These are phyloP conservation scores for Aethionema arabicum DNA, from an alignment of 345 rosid species.

Conservation along the genomic window DNA sequence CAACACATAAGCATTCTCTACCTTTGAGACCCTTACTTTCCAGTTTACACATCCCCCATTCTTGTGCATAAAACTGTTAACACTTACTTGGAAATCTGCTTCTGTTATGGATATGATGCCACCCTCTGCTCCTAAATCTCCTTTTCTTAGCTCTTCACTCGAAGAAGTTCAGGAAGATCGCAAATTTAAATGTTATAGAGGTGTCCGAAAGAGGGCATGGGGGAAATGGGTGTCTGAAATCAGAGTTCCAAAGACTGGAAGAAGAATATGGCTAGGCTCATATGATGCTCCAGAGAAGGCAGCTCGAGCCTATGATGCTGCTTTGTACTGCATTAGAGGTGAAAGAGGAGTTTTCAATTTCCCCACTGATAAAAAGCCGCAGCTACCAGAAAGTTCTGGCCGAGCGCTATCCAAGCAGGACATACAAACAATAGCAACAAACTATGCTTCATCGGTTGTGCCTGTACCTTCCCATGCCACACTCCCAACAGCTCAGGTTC, in stretches of 20 bases:
- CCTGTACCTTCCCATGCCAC: slow-evolving; percentile 26
- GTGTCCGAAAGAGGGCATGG: slow-evolving; percentile 46
- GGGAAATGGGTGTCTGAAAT: slow-evolving; percentile 52
- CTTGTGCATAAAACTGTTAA: slow-evolving; percentile 31
- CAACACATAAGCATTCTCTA: slow-evolving; percentile 17
- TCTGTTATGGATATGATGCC: slow-evolving; percentile 26
- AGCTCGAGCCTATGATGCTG: slow-evolving; percentile 55
- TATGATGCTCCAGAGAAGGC: slow-evolving; percentile 50
- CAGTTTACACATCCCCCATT: slow-evolving; percentile 9
- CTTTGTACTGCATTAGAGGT: slow-evolving; percentile 44
- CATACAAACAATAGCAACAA: slow-evolving; percentile 37
- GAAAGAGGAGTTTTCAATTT: slow-evolving; percentile 43
- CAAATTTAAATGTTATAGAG: slow-evolving; percentile 37
- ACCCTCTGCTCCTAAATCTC: slow-evolving; percentile 30
- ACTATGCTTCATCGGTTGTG: slow-evolving; percentile 35
- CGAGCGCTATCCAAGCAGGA: slow-evolving; percentile 36
- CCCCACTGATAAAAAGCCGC: slow-evolving; percentile 40
- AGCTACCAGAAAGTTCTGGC: slow-evolving; percentile 37
- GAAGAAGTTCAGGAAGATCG: slow-evolving; percentile 28
- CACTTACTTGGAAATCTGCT: slow-evolving; percentile 9
- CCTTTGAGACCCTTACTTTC: slow-evolving; percentile 22
- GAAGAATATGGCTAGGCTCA: slow-evolving; percentile 51
- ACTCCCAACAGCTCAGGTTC: slow-evolving; percentile 29
- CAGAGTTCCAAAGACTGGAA: slow-evolving; percentile 46
- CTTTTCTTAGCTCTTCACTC: slow-evolving; percentile 27